Evolutionary conservation across 2,329 filamentous ascomycete genomes (phyloP).

Genomic region (Clonostachys chloroleuca): DNA sequence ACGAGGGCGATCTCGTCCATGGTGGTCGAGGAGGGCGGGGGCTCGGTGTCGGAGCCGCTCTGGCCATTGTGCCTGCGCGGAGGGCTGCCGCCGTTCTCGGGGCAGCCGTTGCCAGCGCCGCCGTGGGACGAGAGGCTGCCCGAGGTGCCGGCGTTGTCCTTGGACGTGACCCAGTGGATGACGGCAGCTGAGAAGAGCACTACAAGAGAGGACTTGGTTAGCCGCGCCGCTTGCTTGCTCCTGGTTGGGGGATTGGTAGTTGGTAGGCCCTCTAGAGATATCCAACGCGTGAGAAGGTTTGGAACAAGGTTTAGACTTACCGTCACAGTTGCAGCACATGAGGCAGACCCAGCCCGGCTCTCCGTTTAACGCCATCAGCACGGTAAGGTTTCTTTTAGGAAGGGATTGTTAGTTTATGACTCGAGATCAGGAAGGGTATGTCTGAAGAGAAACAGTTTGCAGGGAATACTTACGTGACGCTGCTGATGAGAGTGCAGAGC

Average conservation of each 20-base stretch:
- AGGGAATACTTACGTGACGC: conserved; percentile 41
- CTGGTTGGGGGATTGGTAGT: too few species aligned
- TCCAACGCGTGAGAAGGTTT: background rate
- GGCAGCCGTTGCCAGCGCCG: conserved; percentile 1
- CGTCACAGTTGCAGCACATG: conserved; percentile 61
- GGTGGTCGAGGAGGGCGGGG: conserved; percentile 5
- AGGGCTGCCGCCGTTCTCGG: background rate
- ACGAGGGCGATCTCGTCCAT: conserved; percentile 16
- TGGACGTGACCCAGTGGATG: conserved; percentile 56
- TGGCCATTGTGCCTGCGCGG: background rate
- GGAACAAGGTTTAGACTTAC: conserved; percentile 25
- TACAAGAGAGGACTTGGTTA: conserved; percentile 11
- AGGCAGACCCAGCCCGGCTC: conserved; percentile 63
- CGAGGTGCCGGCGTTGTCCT: conserved; percentile 31
- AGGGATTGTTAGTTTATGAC: background rate
- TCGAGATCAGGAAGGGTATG: too few species aligned
- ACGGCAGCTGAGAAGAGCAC: conserved; percentile 56
- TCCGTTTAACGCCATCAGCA: conserved; percentile 53
- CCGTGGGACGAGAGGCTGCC: conserved; percentile 6
- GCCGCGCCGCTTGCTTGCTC: background rate
- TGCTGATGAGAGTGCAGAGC: conserved; percentile 50
- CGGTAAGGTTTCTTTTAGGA: conserved; percentile 46
- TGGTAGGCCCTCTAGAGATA: background rate
- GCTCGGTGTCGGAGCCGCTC: background rate
- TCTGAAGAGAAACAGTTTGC: background rate